phyloP scores from a whole-genome alignment of 73 alveolate species.

The Paramecium sexaurelia region DNA sequence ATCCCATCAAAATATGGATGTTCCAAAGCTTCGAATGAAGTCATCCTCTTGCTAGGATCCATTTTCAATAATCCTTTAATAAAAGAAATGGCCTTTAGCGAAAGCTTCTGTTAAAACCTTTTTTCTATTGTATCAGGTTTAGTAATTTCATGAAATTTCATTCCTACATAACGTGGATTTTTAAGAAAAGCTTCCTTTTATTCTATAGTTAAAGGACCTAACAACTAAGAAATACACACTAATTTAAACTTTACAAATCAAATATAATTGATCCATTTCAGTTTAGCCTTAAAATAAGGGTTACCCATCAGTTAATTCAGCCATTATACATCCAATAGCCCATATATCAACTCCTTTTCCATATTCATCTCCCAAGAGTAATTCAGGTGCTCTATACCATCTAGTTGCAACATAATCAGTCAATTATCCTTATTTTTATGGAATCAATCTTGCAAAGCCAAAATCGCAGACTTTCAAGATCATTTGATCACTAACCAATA shows the following conservation, averaged over 20 bases:
- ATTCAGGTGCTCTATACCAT: constrained; percentile 76
- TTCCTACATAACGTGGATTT: constrained; percentile 77
- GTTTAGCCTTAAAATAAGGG: constrained; percentile 87
- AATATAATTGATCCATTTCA: constrained; percentile 50
- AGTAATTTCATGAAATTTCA: constrained; percentile 81
- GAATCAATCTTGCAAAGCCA: constrained; percentile 75
- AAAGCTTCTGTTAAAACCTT: constrained; percentile 86
- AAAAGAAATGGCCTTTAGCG: constrained; percentile 85
- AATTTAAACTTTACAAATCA: constrained; percentile 69
- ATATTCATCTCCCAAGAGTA: constrained; percentile 81
- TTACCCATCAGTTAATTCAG: constrained; percentile 87
- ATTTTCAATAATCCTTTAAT: constrained; percentile 88
- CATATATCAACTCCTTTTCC: constrained; percentile 83
- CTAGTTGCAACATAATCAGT: constrained; percentile 87
- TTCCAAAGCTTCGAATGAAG: constrained; percentile 82
- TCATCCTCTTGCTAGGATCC: constrained; percentile 90
- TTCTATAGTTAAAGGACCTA: constrained; percentile 72
- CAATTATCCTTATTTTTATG: constrained; percentile 71
- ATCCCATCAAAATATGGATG: constrained; percentile 96
- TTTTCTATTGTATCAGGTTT: constrained; percentile 84
- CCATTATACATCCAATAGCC: constrained; percentile 88
- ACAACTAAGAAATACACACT: constrained; percentile 73
- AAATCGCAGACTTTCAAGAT: constrained; percentile 66
- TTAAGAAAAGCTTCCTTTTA: constrained; percentile 79
- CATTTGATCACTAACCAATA: constrained; percentile 54